Conservation (phyloP, 202 grass and related monocot genomes). For the Zizania palustris region DNA sequence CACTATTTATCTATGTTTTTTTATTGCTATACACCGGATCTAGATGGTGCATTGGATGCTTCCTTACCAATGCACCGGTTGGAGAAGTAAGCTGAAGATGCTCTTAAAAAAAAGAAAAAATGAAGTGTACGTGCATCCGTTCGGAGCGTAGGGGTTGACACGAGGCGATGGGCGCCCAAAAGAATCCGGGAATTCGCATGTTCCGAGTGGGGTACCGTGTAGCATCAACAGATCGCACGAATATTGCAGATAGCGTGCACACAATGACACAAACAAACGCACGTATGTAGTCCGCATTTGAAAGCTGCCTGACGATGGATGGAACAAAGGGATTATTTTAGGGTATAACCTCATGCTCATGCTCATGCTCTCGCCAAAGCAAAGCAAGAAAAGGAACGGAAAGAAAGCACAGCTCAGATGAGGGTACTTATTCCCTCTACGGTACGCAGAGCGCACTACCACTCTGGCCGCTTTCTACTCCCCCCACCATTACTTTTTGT, state of each 20-base stretch:
- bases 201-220: neutral
- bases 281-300: neutral
- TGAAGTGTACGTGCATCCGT: too few relatives aligned
- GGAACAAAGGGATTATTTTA: conserved; percentile 1
- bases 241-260: neutral
- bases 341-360: too few relatives aligned
- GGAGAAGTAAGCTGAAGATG: too few relatives aligned
- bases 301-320: neutral
- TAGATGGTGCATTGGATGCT: too few relatives aligned
- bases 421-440: conserved; percentile 44
- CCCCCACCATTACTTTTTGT: neutral
- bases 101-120: too few relatives aligned
- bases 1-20: too few relatives aligned
- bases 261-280: too few relatives aligned
- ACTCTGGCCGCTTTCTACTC: neutral
- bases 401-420: too few relatives aligned
- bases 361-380: too few relatives aligned
- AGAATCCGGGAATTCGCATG: neutral
- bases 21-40: too few relatives aligned
- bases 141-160: neutral
- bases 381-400: neutral
- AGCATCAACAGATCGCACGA: neutral
- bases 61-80: too few relatives aligned
- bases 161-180: neutral
- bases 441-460: conserved; percentile 27